These are phyloP conservation scores for Wickerhamomyces xylosicus DNA, from an alignment of 805 yeast genomes.

Conservation along the genomic window DNA sequence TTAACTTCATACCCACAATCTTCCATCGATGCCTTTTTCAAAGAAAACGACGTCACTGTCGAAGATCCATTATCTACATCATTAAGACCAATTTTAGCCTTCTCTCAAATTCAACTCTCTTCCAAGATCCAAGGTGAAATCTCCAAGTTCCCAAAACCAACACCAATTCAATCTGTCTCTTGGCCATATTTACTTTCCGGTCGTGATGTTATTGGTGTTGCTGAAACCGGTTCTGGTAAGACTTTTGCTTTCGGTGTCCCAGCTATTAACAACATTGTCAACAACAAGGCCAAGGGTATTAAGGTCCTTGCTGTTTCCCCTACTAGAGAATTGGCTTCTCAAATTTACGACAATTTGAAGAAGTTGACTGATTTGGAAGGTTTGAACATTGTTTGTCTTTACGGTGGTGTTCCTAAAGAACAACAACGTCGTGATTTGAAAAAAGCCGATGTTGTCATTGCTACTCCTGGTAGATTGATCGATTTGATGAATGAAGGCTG, in stretches of 20 bases:
- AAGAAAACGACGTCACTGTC: constrained; percentile 66
- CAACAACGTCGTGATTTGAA: constrained; percentile 70
- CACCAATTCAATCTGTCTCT: constrained; percentile 89
- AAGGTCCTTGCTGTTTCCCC: constrained; percentile 87
- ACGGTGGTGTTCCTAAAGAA: constrained; percentile 79
- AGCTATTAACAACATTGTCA: constrained; percentile 56
- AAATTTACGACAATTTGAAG: constrained; percentile 76
- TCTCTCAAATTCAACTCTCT: constrained; percentile 49
- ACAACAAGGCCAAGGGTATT: constrained; percentile 32
- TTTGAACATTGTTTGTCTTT: constrained; percentile 71
- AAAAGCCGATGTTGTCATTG: constrained; percentile 73
- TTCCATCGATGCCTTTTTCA: constrained; percentile 52
- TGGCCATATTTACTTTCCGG: constrained; percentile 85
- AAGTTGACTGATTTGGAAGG: constrained; percentile 48
- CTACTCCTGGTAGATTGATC: constrained; percentile 95
- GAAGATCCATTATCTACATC: constrained; percentile 51
- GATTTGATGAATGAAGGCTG: constrained; percentile 88
- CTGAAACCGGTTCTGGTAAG: constrained; percentile 97
- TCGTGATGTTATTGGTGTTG: constrained; percentile 90
- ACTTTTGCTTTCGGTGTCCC: constrained; percentile 98
- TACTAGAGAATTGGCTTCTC: constrained; percentile 94
- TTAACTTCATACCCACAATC: constrained; percentile 34
- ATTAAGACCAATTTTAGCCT: constrained; percentile 61
- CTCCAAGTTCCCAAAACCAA: constrained; percentile 74
- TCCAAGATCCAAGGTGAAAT: constrained; percentile 49